These are phyloP conservation scores for Apiospora koreana DNA, from an alignment of 2,329 filamentous ascomycete species.

Conservation along the genomic window DNA sequence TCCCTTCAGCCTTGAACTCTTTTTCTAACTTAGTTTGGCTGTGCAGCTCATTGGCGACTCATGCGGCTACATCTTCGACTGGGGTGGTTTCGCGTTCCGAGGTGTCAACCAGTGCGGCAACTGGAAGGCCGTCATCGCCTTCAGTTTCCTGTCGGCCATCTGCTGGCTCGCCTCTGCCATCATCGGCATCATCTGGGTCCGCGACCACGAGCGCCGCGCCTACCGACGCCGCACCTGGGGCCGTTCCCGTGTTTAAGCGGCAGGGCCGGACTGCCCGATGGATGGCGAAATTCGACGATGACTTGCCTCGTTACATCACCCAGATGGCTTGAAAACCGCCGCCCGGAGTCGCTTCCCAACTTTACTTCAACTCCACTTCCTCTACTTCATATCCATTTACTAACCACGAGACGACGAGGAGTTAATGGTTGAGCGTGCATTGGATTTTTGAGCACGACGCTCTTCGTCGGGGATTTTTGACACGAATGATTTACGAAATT, in stretches of 20 bases:
- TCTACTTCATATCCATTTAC: background rate
- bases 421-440: background rate
- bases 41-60: slow-evolving; percentile 26
- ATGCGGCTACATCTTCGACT: slow-evolving; percentile 61
- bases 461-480: background rate
- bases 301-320: background rate
- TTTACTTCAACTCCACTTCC: background rate
- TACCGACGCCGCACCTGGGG: slow-evolving; percentile 32
- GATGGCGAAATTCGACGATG: too few species aligned
- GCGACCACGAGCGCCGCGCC: slow-evolving; percentile 37
- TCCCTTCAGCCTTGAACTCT: background rate
- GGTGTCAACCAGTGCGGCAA: slow-evolving; percentile 59
- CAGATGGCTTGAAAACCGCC: background rate
- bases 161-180: slow-evolving; percentile 68
- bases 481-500: background rate
- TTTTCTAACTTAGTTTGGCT: background rate
- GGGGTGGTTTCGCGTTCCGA: slow-evolving; percentile 53
- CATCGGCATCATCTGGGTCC: slow-evolving; percentile 57
- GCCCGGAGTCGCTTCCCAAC: background rate
- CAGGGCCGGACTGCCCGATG: background rate
- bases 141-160: slow-evolving; percentile 70
- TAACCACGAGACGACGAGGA: background rate
- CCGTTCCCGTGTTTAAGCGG: slow-evolving; percentile 28
- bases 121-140: slow-evolving; percentile 72
- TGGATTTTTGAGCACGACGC: background rate